phyloP scores from a whole-genome alignment of 352 stramenopile species.

The Pythium chondricola region DNA sequence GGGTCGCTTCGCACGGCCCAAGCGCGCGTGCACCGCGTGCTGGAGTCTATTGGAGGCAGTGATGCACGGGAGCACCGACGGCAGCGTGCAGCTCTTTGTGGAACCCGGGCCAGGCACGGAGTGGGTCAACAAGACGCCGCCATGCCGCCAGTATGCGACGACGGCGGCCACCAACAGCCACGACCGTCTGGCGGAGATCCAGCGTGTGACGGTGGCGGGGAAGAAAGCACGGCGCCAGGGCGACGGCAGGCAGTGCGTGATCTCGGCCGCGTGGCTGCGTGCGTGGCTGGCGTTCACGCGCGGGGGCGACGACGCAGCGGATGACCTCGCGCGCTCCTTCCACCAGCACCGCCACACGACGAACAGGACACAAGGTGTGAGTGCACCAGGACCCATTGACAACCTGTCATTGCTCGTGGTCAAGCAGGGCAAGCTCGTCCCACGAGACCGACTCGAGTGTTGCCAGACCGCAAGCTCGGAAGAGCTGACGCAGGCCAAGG shows the following conservation, averaged over 20 bases:
- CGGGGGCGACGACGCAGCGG: slow-evolving; percentile 12
- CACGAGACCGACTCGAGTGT: slow-evolving; percentile 33
- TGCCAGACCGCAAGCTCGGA: slow-evolving; percentile 7
- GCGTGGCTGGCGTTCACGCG: slow-evolving; percentile 59
- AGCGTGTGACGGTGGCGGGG: slow-evolving; percentile 61
- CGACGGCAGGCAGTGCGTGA: slow-evolving; percentile 50
- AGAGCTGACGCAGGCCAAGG: slow-evolving; percentile 8
- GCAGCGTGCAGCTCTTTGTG: slow-evolving; percentile 29
- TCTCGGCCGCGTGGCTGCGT: slow-evolving; percentile 52
- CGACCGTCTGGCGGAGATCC: slow-evolving; percentile 57
- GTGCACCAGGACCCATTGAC: slow-evolving; percentile 38
- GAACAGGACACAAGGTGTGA: not conserved
- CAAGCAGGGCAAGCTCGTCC: slow-evolving; percentile 36
- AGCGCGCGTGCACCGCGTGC: slow-evolving; percentile 56
- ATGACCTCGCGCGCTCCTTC: not conserved
- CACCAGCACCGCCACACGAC: not conserved
- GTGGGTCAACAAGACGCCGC: slow-evolving; percentile 14
- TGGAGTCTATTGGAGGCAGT: slow-evolving; percentile 53
- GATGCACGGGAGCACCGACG: slow-evolving; percentile 31
- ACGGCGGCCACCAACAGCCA: slow-evolving; percentile 24
- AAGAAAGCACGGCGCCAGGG: slow-evolving; percentile 47
- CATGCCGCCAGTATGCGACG: slow-evolving; percentile 3
- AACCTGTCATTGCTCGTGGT: slow-evolving; percentile 58
- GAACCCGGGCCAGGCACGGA: slow-evolving; percentile 20
- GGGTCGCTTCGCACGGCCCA: slow-evolving; percentile 41